Evolutionary conservation across 1,284 basidiomycete genomes (phyloP).

Genomic region (Sporisorium iseilematis-ciliati): DNA sequence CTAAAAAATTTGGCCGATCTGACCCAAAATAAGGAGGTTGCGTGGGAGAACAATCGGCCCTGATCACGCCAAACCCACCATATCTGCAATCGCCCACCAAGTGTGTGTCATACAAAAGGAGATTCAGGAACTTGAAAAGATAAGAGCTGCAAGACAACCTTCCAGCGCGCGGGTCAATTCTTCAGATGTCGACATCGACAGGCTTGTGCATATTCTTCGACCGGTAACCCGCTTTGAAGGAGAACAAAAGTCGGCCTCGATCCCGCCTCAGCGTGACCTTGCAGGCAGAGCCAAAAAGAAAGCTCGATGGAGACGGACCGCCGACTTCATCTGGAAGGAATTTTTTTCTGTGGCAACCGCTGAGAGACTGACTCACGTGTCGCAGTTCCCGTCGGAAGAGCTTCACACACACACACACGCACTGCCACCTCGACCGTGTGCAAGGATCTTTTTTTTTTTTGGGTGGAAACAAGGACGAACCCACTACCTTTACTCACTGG

Average conservation of each 20-base stretch:
- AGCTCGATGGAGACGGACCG: not conserved
- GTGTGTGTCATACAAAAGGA: not conserved
- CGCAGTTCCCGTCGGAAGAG: not conserved
- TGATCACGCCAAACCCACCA: not conserved
- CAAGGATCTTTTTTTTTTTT: too few species aligned
- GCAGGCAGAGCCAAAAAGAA: not conserved
- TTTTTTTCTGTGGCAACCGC: not conserved
- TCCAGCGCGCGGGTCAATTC: too few species aligned
- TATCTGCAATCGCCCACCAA: not conserved
- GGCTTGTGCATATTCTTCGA: too few species aligned
- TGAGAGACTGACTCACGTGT: not conserved
- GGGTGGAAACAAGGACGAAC: too few species aligned
- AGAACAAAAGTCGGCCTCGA: not conserved
- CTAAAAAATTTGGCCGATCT: not conserved
- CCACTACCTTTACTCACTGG: too few species aligned
- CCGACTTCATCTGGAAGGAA: conserved; percentile 5
- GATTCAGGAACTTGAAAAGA: not conserved
- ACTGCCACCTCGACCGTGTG: too few species aligned
- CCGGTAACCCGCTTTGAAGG: too few species aligned
- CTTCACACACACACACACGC: too few species aligned
- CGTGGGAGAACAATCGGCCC: not conserved
- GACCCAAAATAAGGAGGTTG: not conserved
- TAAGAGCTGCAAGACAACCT: too few species aligned
- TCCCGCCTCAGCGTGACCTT: not conserved
- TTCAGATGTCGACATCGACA: too few species aligned